These are phyloP conservation scores for Hylodesmum podocarpum DNA, from an alignment of 306 rosid species.

Conservation along the genomic window DNA sequence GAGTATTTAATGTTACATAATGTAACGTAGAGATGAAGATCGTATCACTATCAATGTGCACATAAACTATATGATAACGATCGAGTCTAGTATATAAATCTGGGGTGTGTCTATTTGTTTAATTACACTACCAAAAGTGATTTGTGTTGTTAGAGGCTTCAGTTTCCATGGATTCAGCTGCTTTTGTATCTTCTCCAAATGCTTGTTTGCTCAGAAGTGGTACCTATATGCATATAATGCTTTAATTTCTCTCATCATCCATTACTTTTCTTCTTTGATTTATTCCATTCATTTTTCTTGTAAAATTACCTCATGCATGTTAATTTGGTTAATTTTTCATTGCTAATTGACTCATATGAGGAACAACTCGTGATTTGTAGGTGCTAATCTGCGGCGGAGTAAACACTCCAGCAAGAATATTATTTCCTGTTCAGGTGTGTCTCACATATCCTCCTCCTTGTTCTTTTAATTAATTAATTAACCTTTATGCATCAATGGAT, in stretches of 20 bases:
- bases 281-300: background rate
- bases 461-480: too few relatives aligned
- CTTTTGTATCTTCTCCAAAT: slow-evolving; percentile 28
- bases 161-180: slow-evolving; percentile 23
- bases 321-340: background rate
- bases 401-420: background rate
- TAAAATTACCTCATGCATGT: background rate
- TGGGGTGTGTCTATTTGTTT: background rate
- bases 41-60: too few relatives aligned
- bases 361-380: slow-evolving; percentile 35
- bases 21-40: too few relatives aligned
- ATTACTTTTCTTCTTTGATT: background rate
- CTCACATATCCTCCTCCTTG: too few relatives aligned
- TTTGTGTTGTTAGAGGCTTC: background rate
- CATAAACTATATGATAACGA: too few relatives aligned
- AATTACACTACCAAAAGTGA: background rate
- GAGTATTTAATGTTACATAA: too few relatives aligned
- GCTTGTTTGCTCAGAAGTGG: slow-evolving; percentile 18
- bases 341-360: background rate
- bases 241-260: background rate
- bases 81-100: background rate
- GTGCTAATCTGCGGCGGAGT: slow-evolving; percentile 47
- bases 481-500: too few relatives aligned
- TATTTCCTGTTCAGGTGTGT: slow-evolving; percentile 28
- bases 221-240: background rate